A percentile compares a stretch with the other conserved stretches of the same genome.
Conservation (phyloP, 345 rosid genomes). For the Populus simonii region DNA sequence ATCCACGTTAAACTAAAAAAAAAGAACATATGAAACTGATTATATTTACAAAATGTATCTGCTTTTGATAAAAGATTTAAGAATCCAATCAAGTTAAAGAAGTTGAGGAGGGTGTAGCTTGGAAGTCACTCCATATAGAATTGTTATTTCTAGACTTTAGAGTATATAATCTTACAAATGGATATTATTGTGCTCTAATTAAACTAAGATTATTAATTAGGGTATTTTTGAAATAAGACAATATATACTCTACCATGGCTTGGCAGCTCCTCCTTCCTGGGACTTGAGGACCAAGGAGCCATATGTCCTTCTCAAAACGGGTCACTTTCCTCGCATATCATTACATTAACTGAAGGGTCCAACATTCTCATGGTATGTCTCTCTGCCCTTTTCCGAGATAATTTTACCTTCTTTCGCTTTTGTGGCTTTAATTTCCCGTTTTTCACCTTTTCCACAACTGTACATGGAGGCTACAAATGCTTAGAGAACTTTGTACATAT, state of each 20-base stretch:
- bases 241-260: not conserved
- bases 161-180: not conserved
- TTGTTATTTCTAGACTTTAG: not conserved
- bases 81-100: not conserved
- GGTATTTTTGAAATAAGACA: not conserved
- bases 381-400: constrained; percentile 27
- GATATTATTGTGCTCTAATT: not conserved
- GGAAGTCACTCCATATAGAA: not conserved
- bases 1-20: no score
- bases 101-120: not conserved
- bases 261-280: constrained; percentile 12
- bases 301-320: constrained; percentile 27
- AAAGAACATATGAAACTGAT: no score
- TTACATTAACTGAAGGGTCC: constrained; percentile 36
- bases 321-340: constrained; percentile 33
- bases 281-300: constrained; percentile 23
- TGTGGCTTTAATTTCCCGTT: not conserved
- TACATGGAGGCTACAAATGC: not conserved
- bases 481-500: no score
- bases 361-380: constrained; percentile 47
- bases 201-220: not conserved
- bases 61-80: constrained; percentile 2
- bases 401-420: constrained; percentile 16
- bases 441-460: not conserved
- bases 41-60: not conserved